Percentiles rank a stretch among this genome's conserved stretches.
phyloP scores from a whole-genome alignment of 208 protist genomes.

The Crithidia mellificae region DNA sequence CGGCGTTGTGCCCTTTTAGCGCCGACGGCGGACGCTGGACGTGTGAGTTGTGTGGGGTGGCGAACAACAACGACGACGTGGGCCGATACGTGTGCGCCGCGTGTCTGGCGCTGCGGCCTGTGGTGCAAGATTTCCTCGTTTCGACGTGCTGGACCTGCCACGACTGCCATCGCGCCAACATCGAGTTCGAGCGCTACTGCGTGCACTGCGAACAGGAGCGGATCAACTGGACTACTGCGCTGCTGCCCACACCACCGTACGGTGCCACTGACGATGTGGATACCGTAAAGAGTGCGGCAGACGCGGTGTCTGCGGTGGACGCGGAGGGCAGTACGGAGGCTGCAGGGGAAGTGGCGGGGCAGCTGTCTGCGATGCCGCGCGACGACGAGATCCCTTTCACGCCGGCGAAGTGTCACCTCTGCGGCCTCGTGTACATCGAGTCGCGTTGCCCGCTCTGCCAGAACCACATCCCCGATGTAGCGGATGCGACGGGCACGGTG shows the following conservation, averaged over 20 bases:
- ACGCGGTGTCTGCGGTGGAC: neutral
- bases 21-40: conserved; percentile 41
- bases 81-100: conserved; percentile 77
- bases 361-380: conserved; percentile 7
- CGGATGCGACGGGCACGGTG: conserved; percentile 52
- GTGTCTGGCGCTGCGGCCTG: conserved; percentile 67
- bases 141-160: conserved; percentile 72
- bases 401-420: conserved; percentile 62
- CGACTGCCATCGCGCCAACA: conserved; percentile 58
- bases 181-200: conserved; percentile 83
- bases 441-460: conserved; percentile 68
- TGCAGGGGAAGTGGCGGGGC: neutral
- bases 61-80: conserved; percentile 63
- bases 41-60: conserved; percentile 60
- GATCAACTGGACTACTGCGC: conserved; percentile 8
- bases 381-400: conserved; percentile 54
- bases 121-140: conserved; percentile 53
- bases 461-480: conserved; percentile 46
- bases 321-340: neutral
- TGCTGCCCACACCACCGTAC: neutral
- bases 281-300: too few relatives aligned
- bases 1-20: conserved; percentile 50
- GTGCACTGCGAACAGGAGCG: conserved; percentile 62
- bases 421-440: conserved; percentile 71
- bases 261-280: too few relatives aligned